Evolutionary conservation across 164 flowering plant species (phyloP), one percentile per base, ranked within the genome.

Genomic region (Kingdonia uniflora): DNA sequence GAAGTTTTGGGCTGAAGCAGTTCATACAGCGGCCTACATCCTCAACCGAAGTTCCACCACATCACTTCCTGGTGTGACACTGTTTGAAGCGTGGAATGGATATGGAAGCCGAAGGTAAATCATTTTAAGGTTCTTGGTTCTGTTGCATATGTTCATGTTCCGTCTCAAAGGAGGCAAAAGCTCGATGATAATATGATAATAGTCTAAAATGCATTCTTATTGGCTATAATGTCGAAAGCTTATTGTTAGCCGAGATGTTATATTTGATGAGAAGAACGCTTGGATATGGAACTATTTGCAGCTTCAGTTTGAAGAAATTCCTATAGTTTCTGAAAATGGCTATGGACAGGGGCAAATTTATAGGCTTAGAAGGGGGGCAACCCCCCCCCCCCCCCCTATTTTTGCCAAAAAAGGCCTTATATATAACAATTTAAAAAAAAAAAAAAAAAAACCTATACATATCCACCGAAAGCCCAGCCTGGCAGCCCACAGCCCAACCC

Each of bases 151-250:
- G 24, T 16, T 23, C 58, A 55, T 44, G 39, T 55, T 22, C 49
- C 49, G n/a, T 16, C 14, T 23, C 16, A 55, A 42, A 12, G 20
- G 17, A 42, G 49, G 22, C 38, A n/a, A 40, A 22, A 40, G 16
- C 16, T 55, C 8, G 49, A 42, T 29, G 58, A 54, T 42, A 40
- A n/a, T 40, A 42, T 29, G 58, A 54, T 42, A 40, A n/a, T 40
- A 54, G 57, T 39, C 13, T 40, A 1, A 39, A 55, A 42, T 42
- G 40, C 10, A 43, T 43, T 43, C 8, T 43, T 25, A 17, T 55
- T 16, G 58, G 49, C 20, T 55, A 55, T 10, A 5, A 15, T 12
- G 17, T 43, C 5, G 11, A 55, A n/a, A 43, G 43, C 25, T 53
- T 40, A 19, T 21, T n/a, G 15, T 24, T 43, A 14, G 49, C 26